Evolutionary conservation across 2,329 filamentous ascomycete species (phyloP).

Genomic region (Fusarium brachygibbosum): DNA sequence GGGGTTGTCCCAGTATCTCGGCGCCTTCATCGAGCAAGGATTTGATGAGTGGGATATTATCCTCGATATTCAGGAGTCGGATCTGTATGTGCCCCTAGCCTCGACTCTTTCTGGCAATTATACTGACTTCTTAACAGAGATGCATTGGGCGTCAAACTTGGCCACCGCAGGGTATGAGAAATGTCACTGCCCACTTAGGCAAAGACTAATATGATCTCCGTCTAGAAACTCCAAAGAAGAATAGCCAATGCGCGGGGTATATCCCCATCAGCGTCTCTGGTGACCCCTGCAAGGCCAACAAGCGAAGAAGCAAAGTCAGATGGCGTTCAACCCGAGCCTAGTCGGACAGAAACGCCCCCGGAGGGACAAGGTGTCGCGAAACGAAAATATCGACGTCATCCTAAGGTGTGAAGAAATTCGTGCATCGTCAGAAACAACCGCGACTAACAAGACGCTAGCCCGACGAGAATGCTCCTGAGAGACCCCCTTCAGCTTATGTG

Average conservation of each 20-base stretch:
- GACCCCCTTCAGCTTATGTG: slow-evolving; percentile 86
- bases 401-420: slow-evolving; percentile 68
- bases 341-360: slow-evolving; percentile 62
- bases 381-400: slow-evolving; percentile 82
- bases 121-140: slow-evolving; percentile 65
- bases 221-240: slow-evolving; percentile 83
- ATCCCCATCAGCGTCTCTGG: slow-evolving; percentile 66
- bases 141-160: slow-evolving; percentile 81
- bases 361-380: slow-evolving; percentile 66
- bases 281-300: slow-evolving; percentile 62
- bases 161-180: slow-evolving; percentile 78
- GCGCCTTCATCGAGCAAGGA: slow-evolving; percentile 79
- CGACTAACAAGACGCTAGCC: slow-evolving; percentile 60
- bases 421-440: background rate
- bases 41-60: slow-evolving; percentile 90
- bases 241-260: slow-evolving; percentile 81
- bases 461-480: slow-evolving; percentile 83
- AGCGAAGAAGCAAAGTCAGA: slow-evolving; percentile 70
- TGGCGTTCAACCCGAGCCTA: slow-evolving; percentile 63
- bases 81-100: slow-evolving; percentile 70
- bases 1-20: slow-evolving; percentile 82
- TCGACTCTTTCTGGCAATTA: background rate
- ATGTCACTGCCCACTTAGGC: background rate
- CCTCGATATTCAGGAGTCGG: slow-evolving; percentile 85
- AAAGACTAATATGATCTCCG: slow-evolving; percentile 6